A percentile compares a stretch with the other conserved stretches of the same genome.
Conservation (phyloP, 202 grass and related monocot genomes). For the Carex sylvatica region DNA sequence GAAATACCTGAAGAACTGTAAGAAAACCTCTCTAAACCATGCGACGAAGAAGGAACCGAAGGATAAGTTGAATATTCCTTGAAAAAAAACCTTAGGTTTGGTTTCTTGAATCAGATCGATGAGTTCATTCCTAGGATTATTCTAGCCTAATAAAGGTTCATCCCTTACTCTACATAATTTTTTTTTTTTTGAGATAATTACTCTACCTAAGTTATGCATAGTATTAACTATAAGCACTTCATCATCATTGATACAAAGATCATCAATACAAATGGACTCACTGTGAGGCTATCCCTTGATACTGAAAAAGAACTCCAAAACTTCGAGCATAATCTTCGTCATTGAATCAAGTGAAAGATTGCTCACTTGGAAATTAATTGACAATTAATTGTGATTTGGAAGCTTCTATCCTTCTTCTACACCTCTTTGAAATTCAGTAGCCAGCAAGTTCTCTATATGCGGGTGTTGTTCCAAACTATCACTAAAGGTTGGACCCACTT, state of each 20-base stretch:
- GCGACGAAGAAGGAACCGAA: constrained; percentile 43
- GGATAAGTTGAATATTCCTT: constrained; percentile 41
- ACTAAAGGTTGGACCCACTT: too few relatives aligned
- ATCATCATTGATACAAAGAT: constrained; percentile 49
- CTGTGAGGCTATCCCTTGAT: constrained; percentile 42
- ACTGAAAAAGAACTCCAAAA: constrained; percentile 53
- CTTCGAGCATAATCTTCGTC: constrained; percentile 43
- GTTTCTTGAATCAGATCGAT: constrained; percentile 33
- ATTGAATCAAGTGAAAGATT: too few relatives aligned
- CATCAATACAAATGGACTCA: constrained; percentile 42
- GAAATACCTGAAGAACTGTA: constrained; percentile 43
- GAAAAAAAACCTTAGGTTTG: constrained; percentile 47
- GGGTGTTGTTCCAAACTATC: too few relatives aligned
- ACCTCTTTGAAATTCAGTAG: too few relatives aligned
- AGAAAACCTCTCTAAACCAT: constrained; percentile 46
- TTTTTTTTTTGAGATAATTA: too few relatives aligned
- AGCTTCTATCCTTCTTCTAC: too few relatives aligned
- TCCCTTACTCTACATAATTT: constrained; percentile 22
- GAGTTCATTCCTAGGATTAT: constrained; percentile 37
- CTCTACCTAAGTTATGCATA: constrained; percentile 32
- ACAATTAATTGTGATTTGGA: too few relatives aligned
- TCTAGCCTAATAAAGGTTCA: constrained; percentile 43
- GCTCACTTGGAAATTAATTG: too few relatives aligned
- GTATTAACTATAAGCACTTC: constrained; percentile 52
- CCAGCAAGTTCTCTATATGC: too few relatives aligned